Evolutionary conservation across 305 asterid genomes (phyloP).

Genomic region (Solanum chacoense): DNA sequence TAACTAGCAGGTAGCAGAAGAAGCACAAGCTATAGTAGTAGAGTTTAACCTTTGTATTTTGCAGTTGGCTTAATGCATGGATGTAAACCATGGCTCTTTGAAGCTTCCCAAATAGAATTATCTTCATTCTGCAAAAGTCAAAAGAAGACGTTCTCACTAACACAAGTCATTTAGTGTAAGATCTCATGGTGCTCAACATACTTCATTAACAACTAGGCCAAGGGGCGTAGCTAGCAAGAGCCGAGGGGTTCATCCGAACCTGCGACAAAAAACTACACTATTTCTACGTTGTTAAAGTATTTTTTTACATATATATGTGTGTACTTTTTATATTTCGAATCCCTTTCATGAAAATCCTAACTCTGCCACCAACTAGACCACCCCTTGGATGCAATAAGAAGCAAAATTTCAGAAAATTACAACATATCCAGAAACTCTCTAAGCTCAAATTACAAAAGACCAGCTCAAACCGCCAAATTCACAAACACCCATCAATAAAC

Average conservation of each 20-base stretch:
- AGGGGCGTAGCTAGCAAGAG: neutral
- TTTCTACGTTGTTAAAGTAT: neutral
- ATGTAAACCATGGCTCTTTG: slow-evolving; percentile 44
- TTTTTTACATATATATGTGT: neutral
- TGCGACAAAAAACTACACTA: neutral
- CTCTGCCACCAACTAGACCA: neutral
- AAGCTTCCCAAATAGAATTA: slow-evolving; percentile 53
- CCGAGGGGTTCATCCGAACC: neutral
- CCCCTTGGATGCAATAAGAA: neutral
- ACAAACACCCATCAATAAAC: neutral
- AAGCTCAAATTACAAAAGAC: neutral
- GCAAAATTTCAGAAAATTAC: neutral
- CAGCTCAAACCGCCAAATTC: neutral
- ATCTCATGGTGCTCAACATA: neutral
- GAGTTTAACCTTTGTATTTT: slow-evolving; percentile 51
- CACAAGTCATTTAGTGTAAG: neutral
- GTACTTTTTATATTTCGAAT: neutral
- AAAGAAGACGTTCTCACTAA: neutral
- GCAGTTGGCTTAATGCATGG: slow-evolving; percentile 58
- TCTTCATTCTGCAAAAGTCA: slow-evolving; percentile 31
- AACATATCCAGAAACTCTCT: neutral
- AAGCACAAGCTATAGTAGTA: neutral
- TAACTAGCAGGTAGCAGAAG: neutral
- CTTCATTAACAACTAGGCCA: neutral
- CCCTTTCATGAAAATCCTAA: neutral